A percentile compares a stretch with the other conserved stretches of the same genome.
Evolutionary conservation across 345 rosid species (phyloP).

Genomic region (Cardamine occulta): DNA sequence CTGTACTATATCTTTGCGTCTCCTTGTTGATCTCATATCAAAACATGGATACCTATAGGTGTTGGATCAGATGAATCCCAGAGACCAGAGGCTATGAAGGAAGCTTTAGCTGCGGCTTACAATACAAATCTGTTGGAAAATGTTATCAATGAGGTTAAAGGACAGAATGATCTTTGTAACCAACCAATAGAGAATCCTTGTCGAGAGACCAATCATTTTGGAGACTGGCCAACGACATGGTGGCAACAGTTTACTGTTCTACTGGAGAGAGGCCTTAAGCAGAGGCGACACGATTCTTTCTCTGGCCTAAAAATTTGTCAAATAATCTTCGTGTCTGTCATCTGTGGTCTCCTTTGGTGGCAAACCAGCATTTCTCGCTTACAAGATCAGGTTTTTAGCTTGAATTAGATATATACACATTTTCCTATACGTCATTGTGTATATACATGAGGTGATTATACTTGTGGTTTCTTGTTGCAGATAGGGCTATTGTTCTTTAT

Average conservation of each 20-base stretch:
- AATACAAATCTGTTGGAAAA: conserved; percentile 43
- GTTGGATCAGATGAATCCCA: conserved; percentile 44
- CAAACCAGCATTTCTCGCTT: conserved; percentile 52
- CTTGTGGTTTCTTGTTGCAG: conserved; percentile 46
- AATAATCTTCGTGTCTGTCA: conserved; percentile 68
- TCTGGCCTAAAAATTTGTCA: conserved; percentile 70
- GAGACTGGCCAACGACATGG: conserved; percentile 82
- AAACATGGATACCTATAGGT: conserved; percentile 41
- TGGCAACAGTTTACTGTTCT: conserved; percentile 81
- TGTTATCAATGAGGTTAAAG: conserved; percentile 47
- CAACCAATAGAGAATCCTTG: conserved; percentile 25
- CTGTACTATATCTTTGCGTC: neutral
- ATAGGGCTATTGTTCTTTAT: conserved; percentile 75
- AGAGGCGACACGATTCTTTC: conserved; percentile 85
- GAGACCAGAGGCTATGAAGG: conserved; percentile 46
- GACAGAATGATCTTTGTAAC: conserved; percentile 8
- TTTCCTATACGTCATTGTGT: neutral
- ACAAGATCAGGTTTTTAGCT: conserved; percentile 66
- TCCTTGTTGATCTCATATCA: neutral
- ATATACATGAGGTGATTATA: conserved; percentile 1
- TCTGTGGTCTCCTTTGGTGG: conserved; percentile 92
- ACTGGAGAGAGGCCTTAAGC: conserved; percentile 69
- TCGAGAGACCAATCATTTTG: conserved; percentile 42
- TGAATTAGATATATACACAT: neutral
- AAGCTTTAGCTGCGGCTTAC: conserved; percentile 47